Percentiles rank a stretch among this genome's conserved stretches.
Evolutionary conservation across 2,329 filamentous ascomycete species (phyloP).

Genomic region (Exophiala spinifera): DNA sequence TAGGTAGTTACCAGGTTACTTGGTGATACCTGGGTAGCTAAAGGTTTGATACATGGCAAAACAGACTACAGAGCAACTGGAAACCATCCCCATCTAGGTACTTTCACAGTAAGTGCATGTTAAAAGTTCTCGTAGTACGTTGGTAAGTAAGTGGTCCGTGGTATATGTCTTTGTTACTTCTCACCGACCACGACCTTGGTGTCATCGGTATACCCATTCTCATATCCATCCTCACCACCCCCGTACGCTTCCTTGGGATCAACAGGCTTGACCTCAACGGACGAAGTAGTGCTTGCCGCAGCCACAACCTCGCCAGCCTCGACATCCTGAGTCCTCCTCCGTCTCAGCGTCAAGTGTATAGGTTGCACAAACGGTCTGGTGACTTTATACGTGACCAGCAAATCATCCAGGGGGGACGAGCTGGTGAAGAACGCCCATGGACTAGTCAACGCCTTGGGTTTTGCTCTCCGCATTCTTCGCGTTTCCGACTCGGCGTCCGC

Average conservation of each 20-base stretch:
- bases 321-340: background rate
- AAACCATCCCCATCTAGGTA: no score
- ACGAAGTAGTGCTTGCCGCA: background rate
- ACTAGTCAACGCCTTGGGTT: slow-evolving; percentile 6
- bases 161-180: no score
- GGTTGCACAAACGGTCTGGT: slow-evolving; percentile 13
- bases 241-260: no score
- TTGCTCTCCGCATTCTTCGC: background rate
- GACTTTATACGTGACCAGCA: slow-evolving; percentile 10
- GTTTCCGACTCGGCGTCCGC: background rate
- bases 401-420: slow-evolving; percentile 14
- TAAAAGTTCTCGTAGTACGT: no score
- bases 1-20: no score
- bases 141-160: no score
- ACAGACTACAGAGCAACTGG: no score
- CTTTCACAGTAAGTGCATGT: no score
- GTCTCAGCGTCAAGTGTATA: background rate
- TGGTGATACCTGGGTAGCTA: no score
- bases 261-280: background rate
- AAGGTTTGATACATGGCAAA: no score
- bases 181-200: background rate
- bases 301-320: background rate
- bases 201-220: background rate
- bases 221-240: no score
- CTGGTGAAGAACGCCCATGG: slow-evolving; percentile 12